A percentile compares a stretch with the other conserved stretches of the same genome.
phyloP scores from a whole-genome alignment of 371 early-diverging fungal species.

The Mortierella sp. region DNA sequence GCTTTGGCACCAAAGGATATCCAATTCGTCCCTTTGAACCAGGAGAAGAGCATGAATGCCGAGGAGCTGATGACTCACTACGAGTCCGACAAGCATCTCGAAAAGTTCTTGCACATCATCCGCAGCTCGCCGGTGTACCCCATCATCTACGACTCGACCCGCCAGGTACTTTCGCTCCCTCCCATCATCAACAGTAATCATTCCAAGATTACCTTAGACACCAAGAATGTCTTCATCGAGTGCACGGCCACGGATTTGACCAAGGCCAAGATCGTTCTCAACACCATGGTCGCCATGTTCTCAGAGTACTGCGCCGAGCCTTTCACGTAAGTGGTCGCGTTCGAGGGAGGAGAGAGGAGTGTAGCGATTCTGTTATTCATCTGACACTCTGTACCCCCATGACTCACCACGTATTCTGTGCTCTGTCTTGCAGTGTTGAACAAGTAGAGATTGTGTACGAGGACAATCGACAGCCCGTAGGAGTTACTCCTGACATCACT shows the following conservation, averaged over 20 bases:
- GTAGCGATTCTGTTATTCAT: neutral
- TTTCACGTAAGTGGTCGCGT: conserved; percentile 75
- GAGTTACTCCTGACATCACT: conserved; percentile 80
- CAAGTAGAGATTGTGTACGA: conserved; percentile 92
- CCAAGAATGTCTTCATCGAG: conserved; percentile 99
- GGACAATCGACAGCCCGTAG: conserved; percentile 70
- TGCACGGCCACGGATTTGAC: conserved; percentile 98
- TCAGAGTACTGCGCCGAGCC: conserved; percentile 91
- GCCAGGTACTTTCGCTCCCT: conserved; percentile 95
- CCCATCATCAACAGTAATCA: conserved; percentile 99
- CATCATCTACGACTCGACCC: conserved; percentile 89
- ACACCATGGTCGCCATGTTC: conserved; percentile 95
- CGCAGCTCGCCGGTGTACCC: conserved; percentile 93
- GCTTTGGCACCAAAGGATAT: conserved; percentile 91
- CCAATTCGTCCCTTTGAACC: conserved; percentile 95
- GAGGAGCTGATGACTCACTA: conserved; percentile 92
- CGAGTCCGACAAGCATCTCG: conserved; percentile 86
- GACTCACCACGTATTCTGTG: conserved; percentile 3
- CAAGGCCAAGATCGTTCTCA: conserved; percentile 93
- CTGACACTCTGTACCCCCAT: too few relatives aligned
- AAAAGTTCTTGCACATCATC: conserved; percentile 94
- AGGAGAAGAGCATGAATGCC: conserved; percentile 88
- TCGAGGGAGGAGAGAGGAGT: neutral
- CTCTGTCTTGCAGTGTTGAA: conserved; percentile 73
- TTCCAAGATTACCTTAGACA: conserved; percentile 95